Evolutionary conservation across 345 rosid species (phyloP).

Genomic region (Noccaea bulbosa): DNA sequence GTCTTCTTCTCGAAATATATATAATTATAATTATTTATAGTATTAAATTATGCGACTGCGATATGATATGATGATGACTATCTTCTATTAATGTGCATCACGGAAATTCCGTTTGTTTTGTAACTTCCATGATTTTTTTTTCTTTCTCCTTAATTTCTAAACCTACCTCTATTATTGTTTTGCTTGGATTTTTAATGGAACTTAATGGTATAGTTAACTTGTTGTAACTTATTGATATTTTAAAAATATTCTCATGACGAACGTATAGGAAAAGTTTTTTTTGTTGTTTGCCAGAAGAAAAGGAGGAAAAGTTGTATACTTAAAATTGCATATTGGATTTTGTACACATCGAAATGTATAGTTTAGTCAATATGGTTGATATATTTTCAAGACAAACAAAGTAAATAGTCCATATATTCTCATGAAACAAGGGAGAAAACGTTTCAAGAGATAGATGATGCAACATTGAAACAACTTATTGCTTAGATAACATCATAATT

Average conservation of each 20-base stretch:
- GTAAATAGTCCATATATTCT: background rate
- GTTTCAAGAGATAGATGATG: constrained; percentile 1
- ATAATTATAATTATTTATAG: background rate
- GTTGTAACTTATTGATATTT: background rate
- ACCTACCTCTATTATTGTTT: constrained; percentile 12
- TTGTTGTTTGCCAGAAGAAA: too few relatives aligned
- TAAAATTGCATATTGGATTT: background rate
- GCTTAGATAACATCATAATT: background rate
- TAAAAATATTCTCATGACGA: background rate
- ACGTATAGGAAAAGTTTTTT: background rate
- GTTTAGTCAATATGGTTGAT: background rate
- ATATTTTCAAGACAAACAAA: background rate
- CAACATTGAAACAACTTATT: background rate
- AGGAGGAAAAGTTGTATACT: background rate
- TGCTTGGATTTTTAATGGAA: background rate
- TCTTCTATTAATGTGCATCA: constrained; percentile 26
- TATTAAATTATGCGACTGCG: constrained; percentile 1
- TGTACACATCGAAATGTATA: background rate
- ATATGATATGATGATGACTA: constrained; percentile 5
- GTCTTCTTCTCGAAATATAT: constrained; percentile 9
- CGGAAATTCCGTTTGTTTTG: constrained; percentile 35
- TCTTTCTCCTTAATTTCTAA: background rate
- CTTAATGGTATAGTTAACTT: background rate
- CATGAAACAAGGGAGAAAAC: background rate
- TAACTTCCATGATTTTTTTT: constrained; percentile 28